Evolutionary conservation across 1,139 yeast genomes (phyloP), one percentile per base, ranked within the genome.

Genomic region (Kodamaea anthophila): DNA sequence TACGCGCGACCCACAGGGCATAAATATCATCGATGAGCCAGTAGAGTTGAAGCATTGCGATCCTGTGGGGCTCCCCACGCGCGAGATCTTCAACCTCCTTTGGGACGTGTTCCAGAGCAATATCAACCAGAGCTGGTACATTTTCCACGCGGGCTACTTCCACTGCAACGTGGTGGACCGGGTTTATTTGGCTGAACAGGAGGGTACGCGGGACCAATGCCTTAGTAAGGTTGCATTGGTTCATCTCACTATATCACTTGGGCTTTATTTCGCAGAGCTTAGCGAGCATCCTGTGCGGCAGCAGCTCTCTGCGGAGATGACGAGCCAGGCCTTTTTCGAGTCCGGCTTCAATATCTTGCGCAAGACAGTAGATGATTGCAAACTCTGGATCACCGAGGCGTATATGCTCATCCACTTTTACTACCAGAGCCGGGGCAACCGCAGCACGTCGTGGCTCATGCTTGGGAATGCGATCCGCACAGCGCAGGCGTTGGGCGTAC

Each of bases 331-430:
- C 4, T 61, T 49, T 34, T 59, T 60, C 31, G 59, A 60, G 18
- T 45, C 53, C 30, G 70, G 65, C 1, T 36, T 55, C 30, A 42
- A 49, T 15, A 36, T 65, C 5, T 38, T 58, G 32, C 38, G 51
- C 23, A 42, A 49, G n/a, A 46, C 53, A 4, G 49, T 49, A 4
- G 60, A 59, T 26, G 68, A 63, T 38, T 64, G 63, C 2, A 58
- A 55, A 24, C 33, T 64, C 6, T 66, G 72, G 70, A 42, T 61
- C 13, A 64, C 65, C 2, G 63, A 66, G 35, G 59, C 61, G 3
- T 53, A 67, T 33, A 46, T 61, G 24, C 43, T 68, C 24, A 49
- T 58, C 15, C 59, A 52, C 35, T 55, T 63, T 37, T 65, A 53
- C 38, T 59, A 65, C 36, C 67, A 63, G 32, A 42, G 53, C 15